Evolutionary conservation across 148 eudicot genomes (phyloP).

Genomic region (Chenopodium album): DNA sequence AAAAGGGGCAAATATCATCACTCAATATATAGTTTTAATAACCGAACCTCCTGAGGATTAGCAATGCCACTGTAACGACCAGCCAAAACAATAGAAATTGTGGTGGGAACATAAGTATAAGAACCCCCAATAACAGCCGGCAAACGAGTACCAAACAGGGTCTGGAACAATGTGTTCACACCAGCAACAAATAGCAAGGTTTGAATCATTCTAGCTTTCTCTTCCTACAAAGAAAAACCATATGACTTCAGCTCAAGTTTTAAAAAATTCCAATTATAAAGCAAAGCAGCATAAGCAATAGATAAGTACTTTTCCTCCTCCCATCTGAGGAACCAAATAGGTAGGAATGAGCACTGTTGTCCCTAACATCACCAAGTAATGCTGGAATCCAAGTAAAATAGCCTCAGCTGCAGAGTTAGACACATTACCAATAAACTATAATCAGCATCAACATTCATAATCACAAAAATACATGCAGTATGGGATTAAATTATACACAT

Average conservation of each 20-base stretch:
- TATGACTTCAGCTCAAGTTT: not conserved
- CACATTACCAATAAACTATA: not conserved
- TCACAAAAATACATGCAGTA: not conserved
- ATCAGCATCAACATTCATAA: constrained; percentile 20
- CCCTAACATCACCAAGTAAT: constrained; percentile 88
- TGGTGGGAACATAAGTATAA: constrained; percentile 71
- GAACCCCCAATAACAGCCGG: constrained; percentile 92
- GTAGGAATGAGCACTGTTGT: constrained; percentile 86
- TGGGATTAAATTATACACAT: not conserved
- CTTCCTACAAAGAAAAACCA: constrained; percentile 45
- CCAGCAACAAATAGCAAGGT: constrained; percentile 87
- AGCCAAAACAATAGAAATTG: constrained; percentile 76
- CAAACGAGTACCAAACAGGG: constrained; percentile 73
- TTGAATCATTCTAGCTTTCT: constrained; percentile 79
- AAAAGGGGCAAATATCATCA: not conserved
- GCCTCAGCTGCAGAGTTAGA: constrained; percentile 65
- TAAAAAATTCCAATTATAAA: not conserved
- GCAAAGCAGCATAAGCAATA: not conserved
- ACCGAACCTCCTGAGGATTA: constrained; percentile 68
- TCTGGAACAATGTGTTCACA: constrained; percentile 65
- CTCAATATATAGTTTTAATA: not conserved
- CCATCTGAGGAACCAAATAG: constrained; percentile 78
- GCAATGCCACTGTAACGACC: constrained; percentile 57
- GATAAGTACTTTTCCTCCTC: constrained; percentile 67
- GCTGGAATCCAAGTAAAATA: constrained; percentile 80